These are phyloP conservation scores for Mortierella sp. DNA, from an alignment of 371 early-diverging fungal species.

Conservation along the genomic window DNA sequence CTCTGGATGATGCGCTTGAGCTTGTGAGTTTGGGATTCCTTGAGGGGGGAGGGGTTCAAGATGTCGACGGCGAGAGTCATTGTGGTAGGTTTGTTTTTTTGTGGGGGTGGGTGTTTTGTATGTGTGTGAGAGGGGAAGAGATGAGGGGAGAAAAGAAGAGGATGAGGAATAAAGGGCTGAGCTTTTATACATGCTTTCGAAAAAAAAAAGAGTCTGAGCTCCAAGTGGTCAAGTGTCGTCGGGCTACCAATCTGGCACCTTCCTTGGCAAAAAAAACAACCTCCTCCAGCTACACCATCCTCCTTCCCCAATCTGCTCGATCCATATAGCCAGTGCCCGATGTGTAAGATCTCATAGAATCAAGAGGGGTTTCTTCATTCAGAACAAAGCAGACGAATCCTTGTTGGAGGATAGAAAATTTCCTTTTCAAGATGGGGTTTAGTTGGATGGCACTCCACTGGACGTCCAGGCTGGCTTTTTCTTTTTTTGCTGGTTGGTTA, in stretches of 20 bases:
- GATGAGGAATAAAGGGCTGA: not conserved
- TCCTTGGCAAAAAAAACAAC: not conserved
- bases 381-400: not conserved
- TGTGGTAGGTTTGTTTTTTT: not conserved
- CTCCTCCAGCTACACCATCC: no score
- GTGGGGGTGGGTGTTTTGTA: not conserved
- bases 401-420: not conserved
- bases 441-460: not conserved
- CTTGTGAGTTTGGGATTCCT: conserved; percentile 96
- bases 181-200: not conserved
- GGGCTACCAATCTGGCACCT: not conserved
- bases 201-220: not conserved
- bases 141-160: not conserved
- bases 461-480: not conserved
- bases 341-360: not conserved
- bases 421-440: not conserved
- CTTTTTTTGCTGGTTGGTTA: not conserved
- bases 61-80: conserved; percentile 92
- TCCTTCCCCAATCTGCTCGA: not conserved
- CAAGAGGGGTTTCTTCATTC: not conserved
- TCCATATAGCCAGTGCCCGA: not conserved
- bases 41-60: conserved; percentile 95
- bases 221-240: not conserved
- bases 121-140: not conserved
- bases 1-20: conserved; percentile 98